Conservation (phyloP, 495 filamentous ascomycete genomes). For the Thermothielavioides terrestris region DNA sequence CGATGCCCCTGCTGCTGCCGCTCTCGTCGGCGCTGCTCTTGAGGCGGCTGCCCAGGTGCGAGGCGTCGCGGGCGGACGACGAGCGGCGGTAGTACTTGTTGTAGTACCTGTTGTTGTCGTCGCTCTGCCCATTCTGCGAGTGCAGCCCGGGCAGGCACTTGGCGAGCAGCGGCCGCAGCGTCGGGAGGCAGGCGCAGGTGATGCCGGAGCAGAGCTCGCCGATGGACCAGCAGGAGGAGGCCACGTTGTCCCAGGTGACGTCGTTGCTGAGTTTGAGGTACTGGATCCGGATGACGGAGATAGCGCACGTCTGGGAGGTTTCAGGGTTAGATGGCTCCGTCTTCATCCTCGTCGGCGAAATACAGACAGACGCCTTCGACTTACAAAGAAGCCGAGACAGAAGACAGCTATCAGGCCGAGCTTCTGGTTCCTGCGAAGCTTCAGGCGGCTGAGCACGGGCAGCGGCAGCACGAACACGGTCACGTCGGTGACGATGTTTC, state of each 20-base stretch:
- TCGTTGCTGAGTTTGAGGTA: constrained; percentile 41
- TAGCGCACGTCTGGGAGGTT: constrained; percentile 40
- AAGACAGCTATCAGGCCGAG: constrained; percentile 23
- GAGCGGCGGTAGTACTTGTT: constrained; percentile 16
- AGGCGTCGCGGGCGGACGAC: constrained; percentile 11
- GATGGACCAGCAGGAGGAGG: constrained; percentile 50
- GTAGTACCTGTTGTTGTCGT: constrained; percentile 18
- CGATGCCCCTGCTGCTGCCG: constrained; percentile 15
- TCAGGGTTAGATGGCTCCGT: no score
- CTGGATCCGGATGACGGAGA: constrained; percentile 49
- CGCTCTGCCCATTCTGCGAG: constrained; percentile 7
- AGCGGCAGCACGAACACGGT: constrained; percentile 45
- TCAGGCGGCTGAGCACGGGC: constrained; percentile 27
- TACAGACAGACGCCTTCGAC: not conserved
- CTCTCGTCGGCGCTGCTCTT: constrained; percentile 7
- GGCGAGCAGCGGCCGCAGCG: constrained; percentile 42
- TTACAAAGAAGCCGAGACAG: constrained; percentile 26
- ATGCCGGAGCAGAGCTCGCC: constrained; percentile 51
- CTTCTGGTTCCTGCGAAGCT: constrained; percentile 21
- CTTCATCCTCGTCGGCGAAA: no score
- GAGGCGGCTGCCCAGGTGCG: constrained; percentile 4
- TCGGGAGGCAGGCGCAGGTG: constrained; percentile 50
- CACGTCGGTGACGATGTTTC: constrained; percentile 47
- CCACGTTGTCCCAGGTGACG: constrained; percentile 49
- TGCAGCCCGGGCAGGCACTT: constrained; percentile 28